Percentiles rank a stretch among this genome's conserved stretches.
Conservation (phyloP, 2,329 filamentous ascomycete species). For the Macrophomina tecta region DNA sequence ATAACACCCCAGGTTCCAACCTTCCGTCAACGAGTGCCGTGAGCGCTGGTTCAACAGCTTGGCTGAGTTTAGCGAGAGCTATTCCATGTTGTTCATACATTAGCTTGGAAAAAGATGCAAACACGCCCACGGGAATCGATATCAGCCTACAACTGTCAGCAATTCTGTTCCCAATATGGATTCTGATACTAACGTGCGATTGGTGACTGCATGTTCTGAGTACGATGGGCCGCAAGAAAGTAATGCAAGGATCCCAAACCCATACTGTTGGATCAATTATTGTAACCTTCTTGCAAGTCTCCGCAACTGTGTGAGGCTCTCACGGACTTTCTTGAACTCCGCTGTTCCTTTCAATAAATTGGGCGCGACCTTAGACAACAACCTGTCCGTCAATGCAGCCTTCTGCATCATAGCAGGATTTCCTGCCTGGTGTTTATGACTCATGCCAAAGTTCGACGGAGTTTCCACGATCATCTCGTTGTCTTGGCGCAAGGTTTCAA, state of each 20-base stretch:
- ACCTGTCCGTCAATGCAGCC: slow-evolving; percentile 17
- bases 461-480: slow-evolving; percentile 26
- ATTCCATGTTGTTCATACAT: slow-evolving; percentile 20
- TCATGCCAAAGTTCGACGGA: not conserved
- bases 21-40: slow-evolving; percentile 24
- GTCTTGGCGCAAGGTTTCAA: slow-evolving; percentile 4
- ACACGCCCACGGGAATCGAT: slow-evolving; percentile 19
- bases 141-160: slow-evolving; percentile 19
- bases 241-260: slow-evolving; percentile 28
- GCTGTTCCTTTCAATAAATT: not conserved
- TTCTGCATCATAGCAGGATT: slow-evolving; percentile 24
- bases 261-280: slow-evolving; percentile 23
- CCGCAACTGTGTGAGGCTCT: slow-evolving; percentile 18
- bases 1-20: not conserved
- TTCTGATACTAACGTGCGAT: slow-evolving; percentile 21
- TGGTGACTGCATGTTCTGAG: slow-evolving; percentile 18
- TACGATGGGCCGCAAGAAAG: slow-evolving; percentile 24
- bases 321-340: slow-evolving; percentile 12
- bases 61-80: slow-evolving; percentile 23
- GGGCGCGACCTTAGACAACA: slow-evolving; percentile 14
- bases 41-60: slow-evolving; percentile 28
- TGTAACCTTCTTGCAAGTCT: slow-evolving; percentile 15
- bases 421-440: slow-evolving; percentile 3
- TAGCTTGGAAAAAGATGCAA: slow-evolving; percentile 22
- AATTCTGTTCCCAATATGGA: not conserved